These are phyloP conservation scores for Sarocladium kiliense DNA, from an alignment of 2,329 filamentous ascomycete genomes.

Conservation along the genomic window DNA sequence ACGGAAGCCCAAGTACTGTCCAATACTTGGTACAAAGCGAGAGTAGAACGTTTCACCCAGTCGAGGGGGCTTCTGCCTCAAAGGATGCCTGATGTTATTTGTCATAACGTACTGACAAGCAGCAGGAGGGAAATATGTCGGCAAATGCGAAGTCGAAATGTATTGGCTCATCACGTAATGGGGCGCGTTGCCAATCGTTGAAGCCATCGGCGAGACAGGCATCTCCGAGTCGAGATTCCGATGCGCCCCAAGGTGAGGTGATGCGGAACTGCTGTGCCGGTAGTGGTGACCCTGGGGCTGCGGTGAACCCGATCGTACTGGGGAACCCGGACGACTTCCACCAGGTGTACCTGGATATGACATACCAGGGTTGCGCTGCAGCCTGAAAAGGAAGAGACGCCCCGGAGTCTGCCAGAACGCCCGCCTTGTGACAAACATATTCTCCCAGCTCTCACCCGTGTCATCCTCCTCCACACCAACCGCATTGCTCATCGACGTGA, in stretches of 20 bases:
- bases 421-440: conserved; percentile 75
- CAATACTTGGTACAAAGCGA: conserved; percentile 75
- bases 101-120: conserved; percentile 78
- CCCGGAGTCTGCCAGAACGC: conserved; percentile 92
- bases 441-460: conserved; percentile 61
- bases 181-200: conserved; percentile 24
- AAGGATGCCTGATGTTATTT: conserved; percentile 74
- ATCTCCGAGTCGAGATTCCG: neutral
- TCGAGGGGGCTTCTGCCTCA: conserved; percentile 80
- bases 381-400: conserved; percentile 80
- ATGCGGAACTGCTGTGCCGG: neutral
- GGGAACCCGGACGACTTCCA: conserved; percentile 50
- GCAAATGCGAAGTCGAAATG: conserved; percentile 75
- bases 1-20: conserved; percentile 84
- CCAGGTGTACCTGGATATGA: conserved; percentile 46
- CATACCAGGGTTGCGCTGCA: conserved; percentile 51
- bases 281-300: conserved; percentile 13
- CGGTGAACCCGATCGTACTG: conserved; percentile 29
- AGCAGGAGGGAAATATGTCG: conserved; percentile 83
- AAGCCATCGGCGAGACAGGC: conserved; percentile 24
- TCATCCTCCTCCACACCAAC: conserved; percentile 63
- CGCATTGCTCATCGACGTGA: conserved; percentile 68
- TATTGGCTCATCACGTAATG: conserved; percentile 61
- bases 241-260: neutral
- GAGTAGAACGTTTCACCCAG: conserved; percentile 91